Conservation (phyloP, 176 grass and related monocot species). For the Oryza coarctata region DNA sequence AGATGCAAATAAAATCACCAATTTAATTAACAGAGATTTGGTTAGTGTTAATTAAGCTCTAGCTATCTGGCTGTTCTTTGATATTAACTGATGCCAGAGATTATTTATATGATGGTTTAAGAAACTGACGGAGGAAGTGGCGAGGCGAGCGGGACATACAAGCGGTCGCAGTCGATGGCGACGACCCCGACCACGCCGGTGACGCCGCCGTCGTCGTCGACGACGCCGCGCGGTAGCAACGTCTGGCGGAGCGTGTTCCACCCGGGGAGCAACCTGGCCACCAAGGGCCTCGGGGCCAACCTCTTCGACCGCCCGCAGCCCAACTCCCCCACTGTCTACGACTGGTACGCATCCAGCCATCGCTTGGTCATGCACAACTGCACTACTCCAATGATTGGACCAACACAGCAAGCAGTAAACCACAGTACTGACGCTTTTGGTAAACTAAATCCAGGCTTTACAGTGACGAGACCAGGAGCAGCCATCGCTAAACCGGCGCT, state of each 20-base stretch:
- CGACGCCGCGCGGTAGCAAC: constrained; percentile 51
- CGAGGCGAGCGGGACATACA: constrained; percentile 30
- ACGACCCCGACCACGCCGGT: constrained; percentile 66
- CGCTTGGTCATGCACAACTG: not conserved
- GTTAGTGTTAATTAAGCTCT: too few relatives aligned
- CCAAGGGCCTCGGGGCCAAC: constrained; percentile 63
- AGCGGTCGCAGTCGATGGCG: constrained; percentile 60
- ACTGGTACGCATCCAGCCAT: constrained; percentile 57
- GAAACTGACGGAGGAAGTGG: constrained; percentile 23
- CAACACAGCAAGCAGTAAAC: too few relatives aligned
- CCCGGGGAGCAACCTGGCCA: constrained; percentile 95
- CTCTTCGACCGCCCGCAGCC: constrained; percentile 86
- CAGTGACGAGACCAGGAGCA: constrained; percentile 84
- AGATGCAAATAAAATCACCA: too few relatives aligned
- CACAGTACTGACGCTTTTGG: too few relatives aligned
- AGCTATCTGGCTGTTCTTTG: too few relatives aligned
- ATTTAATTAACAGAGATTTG: too few relatives aligned
- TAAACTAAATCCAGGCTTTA: constrained; percentile 55
- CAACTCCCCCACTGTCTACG: constrained; percentile 89
- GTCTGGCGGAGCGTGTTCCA: constrained; percentile 97
- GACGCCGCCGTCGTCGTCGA: constrained; percentile 47
- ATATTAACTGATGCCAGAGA: too few relatives aligned
- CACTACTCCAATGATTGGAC: too few relatives aligned
- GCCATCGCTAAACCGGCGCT: constrained; percentile 55
- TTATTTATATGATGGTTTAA: not conserved